Conservation (phyloP, 2,329 filamentous ascomycete species). For the Annulohypoxylon truncatum region DNA sequence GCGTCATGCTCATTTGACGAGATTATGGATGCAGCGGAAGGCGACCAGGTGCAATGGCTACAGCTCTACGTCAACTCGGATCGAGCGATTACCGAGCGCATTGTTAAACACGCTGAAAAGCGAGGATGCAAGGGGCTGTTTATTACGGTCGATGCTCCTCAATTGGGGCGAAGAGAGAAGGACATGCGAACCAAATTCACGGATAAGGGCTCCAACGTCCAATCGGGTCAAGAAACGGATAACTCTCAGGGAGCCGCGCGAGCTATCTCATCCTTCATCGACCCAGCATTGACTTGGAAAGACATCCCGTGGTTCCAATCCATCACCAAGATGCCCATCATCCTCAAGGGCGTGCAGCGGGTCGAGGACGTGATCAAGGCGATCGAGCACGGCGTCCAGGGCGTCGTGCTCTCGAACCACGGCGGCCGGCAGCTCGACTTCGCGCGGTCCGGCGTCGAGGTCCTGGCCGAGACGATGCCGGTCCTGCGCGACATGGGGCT, state of each 20-base stretch:
- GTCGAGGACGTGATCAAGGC: constrained; percentile 94
- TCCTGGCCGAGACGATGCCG: constrained; percentile 93
- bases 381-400: constrained; percentile 83
- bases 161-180: constrained; percentile 94
- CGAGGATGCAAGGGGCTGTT: constrained; percentile 96
- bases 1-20: constrained; percentile 98
- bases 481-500: constrained; percentile 79
- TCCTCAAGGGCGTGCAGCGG: constrained; percentile 95
- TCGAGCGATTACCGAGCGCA: constrained; percentile 86
- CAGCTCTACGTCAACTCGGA: constrained; percentile 99
- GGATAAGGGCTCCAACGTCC: constrained; percentile 85
- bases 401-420: constrained; percentile 95
- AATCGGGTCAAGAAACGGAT: constrained; percentile 80
- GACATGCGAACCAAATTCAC: constrained; percentile 96
- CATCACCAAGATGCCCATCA: constrained; percentile 93
- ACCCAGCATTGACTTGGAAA: constrained; percentile 91
- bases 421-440: constrained; percentile 95
- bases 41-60: constrained; percentile 91
- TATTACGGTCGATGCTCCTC: constrained; percentile 97
- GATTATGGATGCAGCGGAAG: constrained; percentile 85
- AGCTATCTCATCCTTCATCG: constrained; percentile 96
- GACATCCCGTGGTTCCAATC: constrained; percentile 93
- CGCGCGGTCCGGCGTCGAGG: constrained; percentile 87
- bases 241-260: constrained; percentile 91
- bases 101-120: constrained; percentile 90